These are phyloP conservation scores for Cymbidium sinense DNA, from an alignment of 106 monocot species.

Conservation along the genomic window DNA sequence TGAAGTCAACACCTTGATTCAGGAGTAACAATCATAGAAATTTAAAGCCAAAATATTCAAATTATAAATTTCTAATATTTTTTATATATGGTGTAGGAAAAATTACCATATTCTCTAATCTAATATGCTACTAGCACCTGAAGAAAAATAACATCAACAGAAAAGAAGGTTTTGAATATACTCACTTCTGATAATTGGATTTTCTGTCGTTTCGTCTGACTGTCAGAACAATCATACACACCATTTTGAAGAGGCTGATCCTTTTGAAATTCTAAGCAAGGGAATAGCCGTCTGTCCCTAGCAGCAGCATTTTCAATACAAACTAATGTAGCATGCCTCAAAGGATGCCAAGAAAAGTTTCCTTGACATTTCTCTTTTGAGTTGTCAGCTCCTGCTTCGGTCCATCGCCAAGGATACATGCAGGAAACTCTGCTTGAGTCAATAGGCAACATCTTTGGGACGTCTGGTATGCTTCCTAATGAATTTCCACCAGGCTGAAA, in stretches of 20 bases:
- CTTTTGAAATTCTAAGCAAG: constrained; percentile 8
- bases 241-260: constrained; percentile 8
- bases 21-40: neutral
- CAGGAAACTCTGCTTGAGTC: constrained; percentile 41
- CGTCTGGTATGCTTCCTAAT: neutral
- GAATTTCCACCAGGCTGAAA: neutral
- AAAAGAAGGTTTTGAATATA: neutral
- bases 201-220: constrained; percentile 55
- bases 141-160: neutral
- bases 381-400: constrained; percentile 12
- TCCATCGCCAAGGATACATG: constrained; percentile 70
- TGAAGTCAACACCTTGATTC: neutral
- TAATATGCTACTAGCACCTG: neutral
- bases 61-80: neutral
- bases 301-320: constrained; percentile 73
- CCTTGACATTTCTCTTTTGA: constrained; percentile 12
- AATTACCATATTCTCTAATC: neutral
- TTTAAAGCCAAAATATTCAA: neutral
- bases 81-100: neutral
- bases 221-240: constrained; percentile 10
- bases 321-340: constrained; percentile 75
- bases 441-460: constrained; percentile 6
- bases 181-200: constrained; percentile 35
- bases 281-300: constrained; percentile 55
- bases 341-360: constrained; percentile 65